phyloP scores from a whole-genome alignment of 1,284 basidiomycete genomes.

The Salmacisia buchloeana region DNA sequence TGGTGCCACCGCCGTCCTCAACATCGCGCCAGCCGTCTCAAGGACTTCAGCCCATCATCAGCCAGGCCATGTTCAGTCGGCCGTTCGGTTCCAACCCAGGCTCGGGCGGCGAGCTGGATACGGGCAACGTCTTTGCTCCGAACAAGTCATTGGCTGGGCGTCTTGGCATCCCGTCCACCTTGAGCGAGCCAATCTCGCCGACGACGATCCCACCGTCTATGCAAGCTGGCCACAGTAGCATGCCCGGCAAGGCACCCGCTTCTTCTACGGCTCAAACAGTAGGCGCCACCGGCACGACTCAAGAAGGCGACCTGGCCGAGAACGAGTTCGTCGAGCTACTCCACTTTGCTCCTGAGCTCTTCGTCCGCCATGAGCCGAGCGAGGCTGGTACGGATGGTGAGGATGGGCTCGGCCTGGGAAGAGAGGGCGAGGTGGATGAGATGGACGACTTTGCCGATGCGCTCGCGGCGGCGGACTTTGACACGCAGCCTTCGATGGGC shows the following conservation, averaged over 20 bases:
- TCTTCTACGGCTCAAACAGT: no score
- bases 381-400: no score
- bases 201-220: constrained; percentile 1
- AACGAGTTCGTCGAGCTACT: background rate
- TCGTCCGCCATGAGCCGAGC: no score
- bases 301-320: no score
- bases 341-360: background rate
- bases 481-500: background rate
- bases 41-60: no score
- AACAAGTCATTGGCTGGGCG: background rate
- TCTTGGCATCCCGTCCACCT: background rate
- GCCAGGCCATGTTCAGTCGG: no score
- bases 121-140: background rate
- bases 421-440: background rate
- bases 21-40: no score
- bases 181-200: background rate
- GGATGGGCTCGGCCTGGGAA: background rate
- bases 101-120: background rate
- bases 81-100: no score
- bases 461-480: background rate
- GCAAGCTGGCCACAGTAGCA: no score
- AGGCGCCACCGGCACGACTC: no score
- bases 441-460: constrained; percentile 1
- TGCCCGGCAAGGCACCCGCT: no score
- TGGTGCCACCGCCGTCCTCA: no score